A percentile compares a stretch with the other conserved stretches of the same genome.
These are phyloP conservation scores for Melanomma pulvis-pyrius DNA, from an alignment of 495 filamentous ascomycete species.

Conservation along the genomic window DNA sequence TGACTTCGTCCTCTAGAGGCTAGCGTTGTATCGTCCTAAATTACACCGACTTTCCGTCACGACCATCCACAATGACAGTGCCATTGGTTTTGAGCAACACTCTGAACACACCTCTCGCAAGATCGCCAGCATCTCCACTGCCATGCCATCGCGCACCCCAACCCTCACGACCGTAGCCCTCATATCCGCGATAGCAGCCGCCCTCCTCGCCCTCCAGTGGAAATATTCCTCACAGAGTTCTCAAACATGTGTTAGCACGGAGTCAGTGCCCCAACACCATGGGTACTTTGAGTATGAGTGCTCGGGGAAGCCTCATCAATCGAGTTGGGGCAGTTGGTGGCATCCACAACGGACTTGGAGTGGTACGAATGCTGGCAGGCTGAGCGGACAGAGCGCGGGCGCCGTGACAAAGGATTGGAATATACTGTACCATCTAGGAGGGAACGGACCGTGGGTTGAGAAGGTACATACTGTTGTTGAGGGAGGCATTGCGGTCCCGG, in stretches of 20 bases:
- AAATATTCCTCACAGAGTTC: neutral
- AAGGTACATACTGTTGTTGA: constrained; percentile 51
- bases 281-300: constrained; percentile 29
- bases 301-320: constrained; percentile 30
- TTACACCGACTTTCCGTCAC: neutral
- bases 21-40: neutral
- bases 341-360: constrained; percentile 32
- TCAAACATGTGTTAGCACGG: neutral
- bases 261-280: neutral
- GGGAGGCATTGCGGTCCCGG: constrained; percentile 50
- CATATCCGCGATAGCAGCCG: neutral
- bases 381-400: constrained; percentile 17
- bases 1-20: too few species aligned
- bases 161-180: constrained; percentile 2
- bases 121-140: neutral
- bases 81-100: neutral
- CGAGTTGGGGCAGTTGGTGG: constrained; percentile 40
- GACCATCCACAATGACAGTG: neutral
- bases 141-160: constrained; percentile 4
- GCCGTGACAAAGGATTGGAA: constrained; percentile 51
- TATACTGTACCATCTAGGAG: constrained; percentile 60
- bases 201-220: constrained; percentile 6
- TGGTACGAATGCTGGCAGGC: neutral
- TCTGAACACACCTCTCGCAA: neutral
- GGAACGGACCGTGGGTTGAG: constrained; percentile 63